Conservation (phyloP, 208 protist genomes). For the Entamoeba moshkovskii region DNA sequence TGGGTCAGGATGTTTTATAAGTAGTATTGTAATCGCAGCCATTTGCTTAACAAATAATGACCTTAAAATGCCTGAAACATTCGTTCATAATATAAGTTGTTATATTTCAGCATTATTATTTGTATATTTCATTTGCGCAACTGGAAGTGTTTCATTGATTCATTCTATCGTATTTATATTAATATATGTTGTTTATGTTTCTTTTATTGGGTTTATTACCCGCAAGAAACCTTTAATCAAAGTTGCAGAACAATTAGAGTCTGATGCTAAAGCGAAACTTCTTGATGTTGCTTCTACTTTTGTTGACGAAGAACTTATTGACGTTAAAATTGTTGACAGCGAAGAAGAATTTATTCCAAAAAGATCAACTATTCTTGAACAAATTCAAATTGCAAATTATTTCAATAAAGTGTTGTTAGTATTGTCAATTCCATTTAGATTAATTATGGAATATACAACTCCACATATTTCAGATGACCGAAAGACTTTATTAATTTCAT, state of each 20-base stretch:
- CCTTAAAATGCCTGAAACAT: not conserved
- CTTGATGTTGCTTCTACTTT: too few species aligned
- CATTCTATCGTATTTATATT: not conserved
- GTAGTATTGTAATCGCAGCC: not conserved
- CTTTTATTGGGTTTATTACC: not conserved
- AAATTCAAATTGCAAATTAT: not conserved
- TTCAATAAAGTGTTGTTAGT: not conserved
- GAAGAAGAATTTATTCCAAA: not conserved
- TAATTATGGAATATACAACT: not conserved
- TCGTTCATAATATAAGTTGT: not conserved
- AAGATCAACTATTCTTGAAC: not conserved
- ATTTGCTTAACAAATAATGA: not conserved
- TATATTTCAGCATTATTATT: not conserved
- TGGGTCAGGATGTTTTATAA: not conserved
- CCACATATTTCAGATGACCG: not conserved
- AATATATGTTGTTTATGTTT: not conserved
- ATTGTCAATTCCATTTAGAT: not conserved
- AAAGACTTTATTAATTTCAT: not conserved
- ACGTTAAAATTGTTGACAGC: not conserved
- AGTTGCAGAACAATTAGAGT: not conserved
- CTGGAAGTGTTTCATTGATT: not conserved
- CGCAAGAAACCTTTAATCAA: not conserved
- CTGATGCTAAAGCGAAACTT: not conserved
- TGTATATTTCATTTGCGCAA: not conserved
- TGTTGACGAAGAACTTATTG: too few species aligned